phyloP scores from a whole-genome alignment of 2,329 filamentous ascomycete species.

The Cryphonectria japonica region DNA sequence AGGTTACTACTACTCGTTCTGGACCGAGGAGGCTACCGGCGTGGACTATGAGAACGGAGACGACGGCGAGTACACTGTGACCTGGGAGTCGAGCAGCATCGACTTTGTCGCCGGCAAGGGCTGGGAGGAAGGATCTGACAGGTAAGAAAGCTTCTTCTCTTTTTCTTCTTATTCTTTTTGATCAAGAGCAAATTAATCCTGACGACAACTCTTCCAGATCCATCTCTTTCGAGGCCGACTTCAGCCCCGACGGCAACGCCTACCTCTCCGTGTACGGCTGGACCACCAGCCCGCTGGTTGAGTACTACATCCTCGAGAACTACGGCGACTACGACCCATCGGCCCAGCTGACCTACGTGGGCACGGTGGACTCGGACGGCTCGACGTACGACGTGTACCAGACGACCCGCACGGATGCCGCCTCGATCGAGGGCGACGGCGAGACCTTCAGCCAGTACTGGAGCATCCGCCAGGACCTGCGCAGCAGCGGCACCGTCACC shows the following conservation, averaged over 20 bases:
- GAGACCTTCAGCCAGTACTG: constrained; percentile 55
- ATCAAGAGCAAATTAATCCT: neutral
- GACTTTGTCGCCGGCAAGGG: constrained; percentile 56
- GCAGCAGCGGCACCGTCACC: constrained; percentile 53
- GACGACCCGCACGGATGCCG: constrained; percentile 43
- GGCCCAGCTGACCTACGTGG: constrained; percentile 40
- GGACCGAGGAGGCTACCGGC: constrained; percentile 55
- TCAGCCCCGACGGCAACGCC: constrained; percentile 34
- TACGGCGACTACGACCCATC: constrained; percentile 49
- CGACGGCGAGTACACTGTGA: constrained; percentile 53
- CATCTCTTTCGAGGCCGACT: constrained; percentile 29
- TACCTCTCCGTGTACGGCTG: constrained; percentile 43
- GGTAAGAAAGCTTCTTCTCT: constrained; percentile 34
- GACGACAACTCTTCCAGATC: constrained; percentile 48
- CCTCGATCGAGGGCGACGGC: constrained; percentile 53
- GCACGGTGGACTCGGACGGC: constrained; percentile 41
- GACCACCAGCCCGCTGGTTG: constrained; percentile 43
- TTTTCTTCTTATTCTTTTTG: neutral
- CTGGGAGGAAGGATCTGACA: constrained; percentile 47
- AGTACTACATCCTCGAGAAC: constrained; percentile 44
- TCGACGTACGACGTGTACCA: constrained; percentile 43
- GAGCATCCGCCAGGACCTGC: constrained; percentile 53
- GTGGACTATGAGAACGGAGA: constrained; percentile 59
- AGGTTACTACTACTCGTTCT: constrained; percentile 65
- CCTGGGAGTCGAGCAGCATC: constrained; percentile 50